Conservation (phyloP, 139 green algal genomes). For the Coelastrella sp. region DNA sequence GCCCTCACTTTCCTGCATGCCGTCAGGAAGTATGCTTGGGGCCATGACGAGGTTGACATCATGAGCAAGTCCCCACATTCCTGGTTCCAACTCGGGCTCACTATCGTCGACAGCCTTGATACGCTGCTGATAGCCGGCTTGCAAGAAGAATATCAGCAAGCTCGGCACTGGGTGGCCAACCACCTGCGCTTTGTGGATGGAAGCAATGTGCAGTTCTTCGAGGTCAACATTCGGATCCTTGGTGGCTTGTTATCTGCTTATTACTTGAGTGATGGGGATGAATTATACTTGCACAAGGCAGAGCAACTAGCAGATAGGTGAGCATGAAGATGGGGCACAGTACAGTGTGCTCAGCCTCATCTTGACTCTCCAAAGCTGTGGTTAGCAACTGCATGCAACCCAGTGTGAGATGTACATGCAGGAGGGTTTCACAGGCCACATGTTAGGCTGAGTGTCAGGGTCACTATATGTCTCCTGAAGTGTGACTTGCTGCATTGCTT, state of each 20-base stretch:
- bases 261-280: constrained; percentile 71
- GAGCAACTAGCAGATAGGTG: constrained; percentile 59
- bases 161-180: constrained; percentile 72
- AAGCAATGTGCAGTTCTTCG: constrained; percentile 40
- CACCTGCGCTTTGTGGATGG: constrained; percentile 55
- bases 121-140: constrained; percentile 83
- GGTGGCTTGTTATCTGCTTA: constrained; percentile 89
- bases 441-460: too few species aligned
- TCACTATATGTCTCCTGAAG: too few species aligned
- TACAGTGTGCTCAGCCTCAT: background rate
- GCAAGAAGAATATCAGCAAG: constrained; percentile 58
- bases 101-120: constrained; percentile 86
- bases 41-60: constrained; percentile 80
- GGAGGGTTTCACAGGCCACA: too few species aligned
- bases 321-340: background rate
- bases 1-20: background rate
- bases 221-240: constrained; percentile 92
- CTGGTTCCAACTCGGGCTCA: constrained; percentile 58
- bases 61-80: constrained; percentile 2
- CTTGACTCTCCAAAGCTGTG: too few species aligned
- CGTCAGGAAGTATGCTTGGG: constrained; percentile 77
- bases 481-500: too few species aligned
- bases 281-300: constrained; percentile 60
- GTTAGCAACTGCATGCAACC: too few species aligned
- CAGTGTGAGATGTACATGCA: too few species aligned